Evolutionary conservation across 768 basidiomycete species (phyloP).

Genomic region (Russula foetens): DNA sequence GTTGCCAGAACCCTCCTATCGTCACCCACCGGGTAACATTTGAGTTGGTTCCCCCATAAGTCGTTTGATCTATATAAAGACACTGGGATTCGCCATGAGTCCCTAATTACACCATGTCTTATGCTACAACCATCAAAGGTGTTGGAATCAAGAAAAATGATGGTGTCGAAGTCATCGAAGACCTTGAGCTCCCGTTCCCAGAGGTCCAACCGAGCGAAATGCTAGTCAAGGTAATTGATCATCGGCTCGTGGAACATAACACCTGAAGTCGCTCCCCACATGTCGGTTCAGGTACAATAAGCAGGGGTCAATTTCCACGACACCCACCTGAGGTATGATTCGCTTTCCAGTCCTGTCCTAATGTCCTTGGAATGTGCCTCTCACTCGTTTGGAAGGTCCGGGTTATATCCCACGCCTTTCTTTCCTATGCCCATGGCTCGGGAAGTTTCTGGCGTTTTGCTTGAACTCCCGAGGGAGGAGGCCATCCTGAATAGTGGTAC

Average conservation of each 20-base stretch:
- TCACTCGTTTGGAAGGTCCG: constrained; percentile 33
- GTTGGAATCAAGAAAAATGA: constrained; percentile 67
- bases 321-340: constrained; percentile 61
- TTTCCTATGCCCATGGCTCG: constrained; percentile 69
- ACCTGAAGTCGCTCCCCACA: neutral
- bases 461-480: constrained; percentile 60
- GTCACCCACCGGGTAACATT: neutral
- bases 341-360: constrained; percentile 22
- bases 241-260: neutral
- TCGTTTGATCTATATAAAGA: neutral
- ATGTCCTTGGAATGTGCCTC: neutral
- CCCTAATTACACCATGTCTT: constrained; percentile 32
- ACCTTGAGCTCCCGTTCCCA: constrained; percentile 60
- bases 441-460: constrained; percentile 70
- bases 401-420: constrained; percentile 51
- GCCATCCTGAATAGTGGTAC: constrained; percentile 50
- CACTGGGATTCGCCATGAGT: neutral
- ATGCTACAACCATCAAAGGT: constrained; percentile 55
- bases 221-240: constrained; percentile 33
- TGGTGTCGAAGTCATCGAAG: constrained; percentile 68
- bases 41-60: neutral
- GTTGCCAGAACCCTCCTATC: neutral
- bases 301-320: constrained; percentile 83
- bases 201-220: constrained; percentile 51
- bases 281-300: constrained; percentile 49